These are phyloP conservation scores for Candida anutae DNA, from an alignment of 1,139 yeast species.

Conservation along the genomic window DNA sequence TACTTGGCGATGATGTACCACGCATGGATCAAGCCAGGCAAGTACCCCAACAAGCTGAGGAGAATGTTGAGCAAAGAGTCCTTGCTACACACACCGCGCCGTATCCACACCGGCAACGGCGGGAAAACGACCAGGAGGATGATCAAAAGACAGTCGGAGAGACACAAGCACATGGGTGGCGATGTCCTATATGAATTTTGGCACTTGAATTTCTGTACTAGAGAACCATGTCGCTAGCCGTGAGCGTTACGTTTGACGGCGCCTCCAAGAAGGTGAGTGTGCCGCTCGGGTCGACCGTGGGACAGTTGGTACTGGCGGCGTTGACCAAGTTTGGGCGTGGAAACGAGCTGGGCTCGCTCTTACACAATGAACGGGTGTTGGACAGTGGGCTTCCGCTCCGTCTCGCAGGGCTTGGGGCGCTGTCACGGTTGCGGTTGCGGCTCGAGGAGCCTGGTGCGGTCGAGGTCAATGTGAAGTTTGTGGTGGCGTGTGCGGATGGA, in stretches of 20 bases:
- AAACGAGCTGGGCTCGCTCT: constrained; percentile 16
- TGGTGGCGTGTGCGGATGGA: constrained; percentile 1
- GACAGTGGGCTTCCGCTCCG: constrained; percentile 28
- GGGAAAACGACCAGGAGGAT: constrained; percentile 58
- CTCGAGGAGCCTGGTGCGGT: constrained; percentile 7
- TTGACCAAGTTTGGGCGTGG: constrained; percentile 19
- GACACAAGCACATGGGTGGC: constrained; percentile 7
- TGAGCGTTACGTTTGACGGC: constrained; percentile 4
- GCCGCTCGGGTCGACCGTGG: constrained; percentile 18
- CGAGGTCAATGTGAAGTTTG: constrained; percentile 8
- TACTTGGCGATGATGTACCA: constrained; percentile 55
- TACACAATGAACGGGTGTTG: constrained; percentile 21
- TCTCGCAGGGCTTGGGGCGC: constrained; percentile 25
- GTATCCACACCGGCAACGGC: constrained; percentile 65
- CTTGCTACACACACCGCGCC: constrained; percentile 55
- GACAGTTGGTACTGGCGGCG: constrained; percentile 20
- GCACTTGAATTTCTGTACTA: too few species aligned
- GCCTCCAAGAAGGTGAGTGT: constrained; percentile 19
- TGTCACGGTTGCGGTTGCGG: constrained; percentile 20
- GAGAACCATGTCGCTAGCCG: neutral
- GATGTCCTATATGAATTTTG: too few species aligned
- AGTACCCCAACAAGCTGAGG: constrained; percentile 52
- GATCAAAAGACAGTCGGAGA: constrained; percentile 48
- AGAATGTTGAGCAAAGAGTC: constrained; percentile 55
- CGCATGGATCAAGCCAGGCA: constrained; percentile 63